These are phyloP conservation scores for Apiotrichum akiyoshidainum DNA, from an alignment of 1,284 basidiomycete genomes.

Conservation along the genomic window DNA sequence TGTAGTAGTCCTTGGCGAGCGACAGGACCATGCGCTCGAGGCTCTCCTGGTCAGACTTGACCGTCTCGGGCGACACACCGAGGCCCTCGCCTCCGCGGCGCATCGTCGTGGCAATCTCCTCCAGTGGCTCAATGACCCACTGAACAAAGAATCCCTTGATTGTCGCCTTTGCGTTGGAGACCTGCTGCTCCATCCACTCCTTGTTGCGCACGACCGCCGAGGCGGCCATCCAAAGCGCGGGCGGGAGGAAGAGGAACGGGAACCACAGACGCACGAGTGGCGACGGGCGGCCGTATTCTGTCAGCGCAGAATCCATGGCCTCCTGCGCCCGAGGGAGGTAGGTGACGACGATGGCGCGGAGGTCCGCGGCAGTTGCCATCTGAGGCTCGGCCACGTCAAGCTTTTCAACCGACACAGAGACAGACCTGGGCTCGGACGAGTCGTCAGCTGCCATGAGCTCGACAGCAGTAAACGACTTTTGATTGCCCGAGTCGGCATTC, in stretches of 20 bases:
- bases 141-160: slow-evolving; percentile 70
- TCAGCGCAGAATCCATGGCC: slow-evolving; percentile 24
- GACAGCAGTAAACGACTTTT: slow-evolving; percentile 1
- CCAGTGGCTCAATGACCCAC: slow-evolving; percentile 86
- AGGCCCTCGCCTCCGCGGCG: slow-evolving; percentile 49
- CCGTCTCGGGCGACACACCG: slow-evolving; percentile 54
- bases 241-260: slow-evolving; percentile 48
- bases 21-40: slow-evolving; percentile 89
- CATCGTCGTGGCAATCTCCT: slow-evolving; percentile 77
- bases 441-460: neutral
- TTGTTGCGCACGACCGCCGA: slow-evolving; percentile 38
- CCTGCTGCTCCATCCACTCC: slow-evolving; percentile 55
- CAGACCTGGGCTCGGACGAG: neutral
- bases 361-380: slow-evolving; percentile 22
- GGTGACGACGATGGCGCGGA: slow-evolving; percentile 34
- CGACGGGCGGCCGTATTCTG: slow-evolving; percentile 39
- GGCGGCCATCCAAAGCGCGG: slow-evolving; percentile 30
- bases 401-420: neutral
- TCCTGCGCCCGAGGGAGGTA: slow-evolving; percentile 31
- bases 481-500: slow-evolving; percentile 20
- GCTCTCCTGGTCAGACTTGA: slow-evolving; percentile 60
- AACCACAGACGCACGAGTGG: slow-evolving; percentile 48
- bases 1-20: slow-evolving; percentile 71
- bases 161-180: slow-evolving; percentile 66
- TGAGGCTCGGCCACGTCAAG: neutral